These are phyloP conservation scores for Xylariaceae sp. DNA, from an alignment of 2,329 filamentous ascomycete species.

Conservation along the genomic window DNA sequence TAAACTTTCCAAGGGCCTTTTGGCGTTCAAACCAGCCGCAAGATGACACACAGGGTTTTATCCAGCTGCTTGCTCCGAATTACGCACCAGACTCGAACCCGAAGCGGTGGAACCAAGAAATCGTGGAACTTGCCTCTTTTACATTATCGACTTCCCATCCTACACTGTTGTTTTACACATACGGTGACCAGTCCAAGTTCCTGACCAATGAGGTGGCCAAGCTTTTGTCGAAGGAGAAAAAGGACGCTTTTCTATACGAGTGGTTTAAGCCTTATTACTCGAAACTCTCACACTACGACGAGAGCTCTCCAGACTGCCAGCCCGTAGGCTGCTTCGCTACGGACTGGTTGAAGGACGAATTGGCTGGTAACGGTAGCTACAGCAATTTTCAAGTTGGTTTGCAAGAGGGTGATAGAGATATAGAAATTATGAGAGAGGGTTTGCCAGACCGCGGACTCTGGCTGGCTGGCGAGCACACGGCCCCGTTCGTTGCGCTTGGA, in stretches of 20 bases:
- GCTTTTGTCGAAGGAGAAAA: slow-evolving; percentile 51
- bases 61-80: slow-evolving; percentile 74
- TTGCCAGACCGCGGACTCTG: slow-evolving; percentile 73
- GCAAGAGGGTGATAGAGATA: slow-evolving; percentile 71
- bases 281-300: slow-evolving; percentile 70
- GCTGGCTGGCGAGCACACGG: slow-evolving; percentile 90
- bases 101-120: slow-evolving; percentile 74
- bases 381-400: slow-evolving; percentile 83
- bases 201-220: slow-evolving; percentile 54
- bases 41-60: slow-evolving; percentile 66
- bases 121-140: slow-evolving; percentile 76
- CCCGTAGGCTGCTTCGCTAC: slow-evolving; percentile 72
- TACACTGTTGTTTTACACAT: slow-evolving; percentile 84
- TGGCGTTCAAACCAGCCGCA: slow-evolving; percentile 61
- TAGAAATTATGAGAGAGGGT: slow-evolving; percentile 68
- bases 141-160: slow-evolving; percentile 67
- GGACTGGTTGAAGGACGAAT: slow-evolving; percentile 77
- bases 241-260: slow-evolving; percentile 59
- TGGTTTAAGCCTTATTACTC: slow-evolving; percentile 83
- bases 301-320: slow-evolving; percentile 59
- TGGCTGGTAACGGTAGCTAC: slow-evolving; percentile 84
- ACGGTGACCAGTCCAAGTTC: slow-evolving; percentile 65
- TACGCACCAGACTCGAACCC: slow-evolving; percentile 70
- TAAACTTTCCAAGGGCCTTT: slow-evolving; percentile 77
- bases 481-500: slow-evolving; percentile 85